Base-by-base conservation (phyloP, 208 protist species). In the Acanthamoeba triangularis region DNA sequence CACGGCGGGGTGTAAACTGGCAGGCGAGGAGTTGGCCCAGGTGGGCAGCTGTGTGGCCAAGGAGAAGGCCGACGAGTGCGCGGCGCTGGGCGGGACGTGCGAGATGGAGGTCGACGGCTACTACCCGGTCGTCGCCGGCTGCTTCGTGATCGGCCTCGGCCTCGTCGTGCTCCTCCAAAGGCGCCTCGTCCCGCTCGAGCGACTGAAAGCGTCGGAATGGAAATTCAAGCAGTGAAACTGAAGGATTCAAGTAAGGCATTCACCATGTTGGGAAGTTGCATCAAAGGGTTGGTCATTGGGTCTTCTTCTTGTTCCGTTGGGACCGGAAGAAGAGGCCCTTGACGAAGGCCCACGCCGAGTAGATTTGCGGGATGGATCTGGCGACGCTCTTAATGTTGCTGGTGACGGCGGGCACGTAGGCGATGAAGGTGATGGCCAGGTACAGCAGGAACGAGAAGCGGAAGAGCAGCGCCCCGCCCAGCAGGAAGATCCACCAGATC, bases 11-110 rank as follows among this genome's bases (percentile, higher is more conserved):
- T 2, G 30, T 23, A n/a, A 25, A 23, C 16, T 7, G n/a, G 30
- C 80, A 88, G 80, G 80, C 30, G 80, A 54, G 37, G 35, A 23
- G 20, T 33, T 80, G 72, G 56, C 88, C 35, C 63, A 33, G 14
- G 56, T 78, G 61, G 65, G 65, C 88, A 94, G 65, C 47, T 94
- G 88, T 49, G 88, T 78, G n/a, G 56, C 37, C 30, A 78, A 94
- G 52, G 88, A 94, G 28, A 47, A 94, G 52, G 63, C 25, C 37
- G 88, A 94, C 8, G 30, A 61, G 37, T 94, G 88, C 44, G 63
- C 76, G 25, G 59, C 88, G 20, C 41, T 94, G 23, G 88, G 67
- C 44, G 88, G 88, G 23, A 94, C 63, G 37, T 94, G 88, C 35
- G 41, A 33, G 20, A 80, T 35, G 37, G 63, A 59, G 41, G 52